Conservation (phyloP, 257 asterid genomes). For the Solanum clarkiae region DNA sequence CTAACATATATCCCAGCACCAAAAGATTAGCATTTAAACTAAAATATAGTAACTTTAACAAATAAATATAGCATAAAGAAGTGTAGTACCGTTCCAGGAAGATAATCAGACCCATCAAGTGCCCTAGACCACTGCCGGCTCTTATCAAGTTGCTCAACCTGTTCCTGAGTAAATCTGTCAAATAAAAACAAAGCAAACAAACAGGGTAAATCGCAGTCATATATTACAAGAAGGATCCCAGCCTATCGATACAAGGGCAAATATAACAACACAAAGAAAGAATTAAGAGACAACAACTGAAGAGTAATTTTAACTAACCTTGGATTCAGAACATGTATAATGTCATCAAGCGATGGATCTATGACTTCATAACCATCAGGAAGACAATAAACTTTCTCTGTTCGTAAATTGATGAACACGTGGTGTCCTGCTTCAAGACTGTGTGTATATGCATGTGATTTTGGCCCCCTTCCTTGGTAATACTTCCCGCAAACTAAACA, state of each 20-base stretch:
- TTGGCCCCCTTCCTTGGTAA: conserved; percentile 93
- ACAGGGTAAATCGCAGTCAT: neutral
- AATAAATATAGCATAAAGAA: neutral
- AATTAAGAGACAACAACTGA: neutral
- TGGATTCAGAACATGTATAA: conserved; percentile 87
- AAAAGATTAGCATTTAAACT: neutral
- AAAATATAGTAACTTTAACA: neutral
- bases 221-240: neutral
- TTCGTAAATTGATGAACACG: conserved; percentile 83
- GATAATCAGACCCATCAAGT: conserved; percentile 98
- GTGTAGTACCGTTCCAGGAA: conserved; percentile 84
- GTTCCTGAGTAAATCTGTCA: conserved; percentile 66
- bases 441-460: conserved; percentile 95
- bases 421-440: conserved; percentile 98
- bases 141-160: conserved; percentile 65
- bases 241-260: neutral
- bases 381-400: conserved; percentile 94
- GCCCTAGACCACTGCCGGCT: conserved; percentile 95
- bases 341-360: conserved; percentile 90
- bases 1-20: conserved; percentile 23
- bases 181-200: neutral
- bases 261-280: neutral
- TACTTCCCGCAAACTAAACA: conserved; percentile 97
- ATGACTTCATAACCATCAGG: conserved; percentile 96
- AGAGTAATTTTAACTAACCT: conserved; percentile 28